Evolutionary conservation across 192 early-diverging fungal genomes (phyloP).

Genomic region (Rhizophagus sp.): DNA sequence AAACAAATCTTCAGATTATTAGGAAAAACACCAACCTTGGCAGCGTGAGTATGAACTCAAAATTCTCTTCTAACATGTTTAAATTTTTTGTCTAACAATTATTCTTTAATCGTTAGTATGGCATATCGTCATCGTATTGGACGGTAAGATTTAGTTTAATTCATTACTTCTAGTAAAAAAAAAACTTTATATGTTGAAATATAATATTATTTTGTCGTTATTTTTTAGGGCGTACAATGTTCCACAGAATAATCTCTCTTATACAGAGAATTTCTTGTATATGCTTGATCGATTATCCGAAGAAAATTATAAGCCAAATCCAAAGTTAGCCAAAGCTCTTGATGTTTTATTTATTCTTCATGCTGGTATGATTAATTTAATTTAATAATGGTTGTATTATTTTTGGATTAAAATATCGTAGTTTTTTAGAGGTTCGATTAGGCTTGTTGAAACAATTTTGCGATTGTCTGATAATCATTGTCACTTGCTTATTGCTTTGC

Average conservation of each 20-base stretch:
- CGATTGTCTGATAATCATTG: no score
- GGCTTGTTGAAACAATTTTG: no score
- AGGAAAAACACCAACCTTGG: constrained; percentile 66
- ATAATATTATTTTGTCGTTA: not conserved
- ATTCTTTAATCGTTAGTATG: constrained; percentile 6
- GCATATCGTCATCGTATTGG: constrained; percentile 66
- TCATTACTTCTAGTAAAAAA: not conserved
- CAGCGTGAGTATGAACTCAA: constrained; percentile 37
- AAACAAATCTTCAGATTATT: constrained; percentile 61
- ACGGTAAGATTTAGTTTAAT: constrained; percentile 23
- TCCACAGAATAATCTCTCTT: constrained; percentile 52
- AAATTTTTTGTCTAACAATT: not conserved
- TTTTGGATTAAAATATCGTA: no score
- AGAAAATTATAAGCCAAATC: constrained; percentile 59
- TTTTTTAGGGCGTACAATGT: constrained; percentile 28
- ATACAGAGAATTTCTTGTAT: constrained; percentile 68
- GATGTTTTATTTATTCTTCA: constrained; percentile 73
- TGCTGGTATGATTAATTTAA: constrained; percentile 47
- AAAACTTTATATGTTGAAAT: not conserved
- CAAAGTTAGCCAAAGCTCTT: constrained; percentile 57
- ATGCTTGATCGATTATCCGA: constrained; percentile 69
- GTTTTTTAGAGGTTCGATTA: no score
- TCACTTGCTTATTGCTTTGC: not conserved
- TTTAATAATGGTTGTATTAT: no score
- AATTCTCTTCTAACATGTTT: not conserved